A percentile compares a stretch with the other conserved stretches of the same genome.
These are phyloP conservation scores for Aquilaria agallochum DNA, from an alignment of 441 rosid species.

Conservation along the genomic window DNA sequence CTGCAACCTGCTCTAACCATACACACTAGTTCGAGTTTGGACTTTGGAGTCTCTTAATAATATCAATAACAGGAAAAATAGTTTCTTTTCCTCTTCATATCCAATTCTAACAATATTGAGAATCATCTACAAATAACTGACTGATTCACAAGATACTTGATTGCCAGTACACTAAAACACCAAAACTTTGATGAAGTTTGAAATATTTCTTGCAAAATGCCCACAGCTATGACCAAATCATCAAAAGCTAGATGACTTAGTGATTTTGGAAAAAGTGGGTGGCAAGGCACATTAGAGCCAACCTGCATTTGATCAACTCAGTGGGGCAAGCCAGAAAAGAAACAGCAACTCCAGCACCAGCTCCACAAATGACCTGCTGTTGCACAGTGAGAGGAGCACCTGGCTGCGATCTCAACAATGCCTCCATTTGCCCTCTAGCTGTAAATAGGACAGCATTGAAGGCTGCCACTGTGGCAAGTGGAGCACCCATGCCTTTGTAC, in stretches of 20 bases:
- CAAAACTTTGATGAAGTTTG: too few species aligned
- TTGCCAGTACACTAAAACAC: too few species aligned
- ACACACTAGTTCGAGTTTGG: neutral
- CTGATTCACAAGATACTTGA: too few species aligned
- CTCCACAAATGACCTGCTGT: conserved; percentile 80
- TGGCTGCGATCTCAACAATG: conserved; percentile 70
- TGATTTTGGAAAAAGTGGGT: too few species aligned
- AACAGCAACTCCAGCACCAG: conserved; percentile 94
- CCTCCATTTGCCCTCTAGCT: conserved; percentile 92
- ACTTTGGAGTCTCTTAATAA: too few species aligned
- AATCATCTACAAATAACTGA: too few species aligned
- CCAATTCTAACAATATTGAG: too few species aligned
- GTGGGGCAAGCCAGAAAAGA: conserved; percentile 98
- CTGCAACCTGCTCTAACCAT: conserved; percentile 59
- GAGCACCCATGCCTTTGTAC: conserved; percentile 98
- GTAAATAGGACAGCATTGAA: conserved; percentile 93
- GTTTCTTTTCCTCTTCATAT: too few species aligned
- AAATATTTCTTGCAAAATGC: too few species aligned
- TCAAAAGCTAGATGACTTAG: too few species aligned
- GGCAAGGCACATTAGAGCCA: neutral
- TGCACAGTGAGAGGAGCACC: conserved; percentile 69
- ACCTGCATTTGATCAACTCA: conserved; percentile 97
- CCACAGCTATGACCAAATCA: too few species aligned
- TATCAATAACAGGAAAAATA: too few species aligned
- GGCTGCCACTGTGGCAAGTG: conserved; percentile 94